Evolutionary conservation across 2,329 filamentous ascomycete genomes (phyloP), one percentile per base, ranked within the genome.

Genomic region (Penicillium sp.): DNA sequence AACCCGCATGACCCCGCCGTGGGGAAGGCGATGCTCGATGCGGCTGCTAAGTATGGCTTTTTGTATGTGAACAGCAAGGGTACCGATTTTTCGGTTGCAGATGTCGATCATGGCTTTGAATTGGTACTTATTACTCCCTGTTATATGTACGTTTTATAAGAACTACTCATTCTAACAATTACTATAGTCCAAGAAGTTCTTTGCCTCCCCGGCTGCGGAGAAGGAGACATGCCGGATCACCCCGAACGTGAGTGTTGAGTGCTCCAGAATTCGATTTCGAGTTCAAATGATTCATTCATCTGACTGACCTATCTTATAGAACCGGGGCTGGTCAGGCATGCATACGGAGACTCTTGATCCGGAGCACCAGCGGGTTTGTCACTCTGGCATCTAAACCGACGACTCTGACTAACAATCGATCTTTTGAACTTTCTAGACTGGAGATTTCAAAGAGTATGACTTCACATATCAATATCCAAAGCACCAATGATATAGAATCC

Each of bases 311-410:
- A 42, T 42, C 10, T 14, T n/a, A 29, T 25, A 95, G 79, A 98
- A 98, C 70, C 85, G 87, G 43, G 95, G 93, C 58, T 99, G 93
- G 92, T 85, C 90, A 1, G 87, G 86, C 16, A 93, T 96, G 89
- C 89, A 93, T 68, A 86, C 86, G 13, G 93, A 99, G 77, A 93
- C 89, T 0, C 79, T 98, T 11, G 93, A 98, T 72, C 92, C 93
- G 3, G 86, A 87, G 65, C 86, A 87, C 55, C 92, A 97, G 74
- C 86, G 87, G 74, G 90, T 90, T 80, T 68, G 77, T 72, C 47
- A 59, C 13, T 23, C 16, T 25, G 10, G 19, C 10, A 23, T 42
- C 37, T 7, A 35, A 27, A 14, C 21, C 14, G 16, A 26, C 11
- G 16, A 16, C 27, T 33, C 5, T 4, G 16, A 21, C 29, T 45